Evolutionary conservation across 176 grass and related monocot genomes (phyloP), one percentile per base, ranked within the genome.

Genomic region (Ensete glaucum): DNA sequence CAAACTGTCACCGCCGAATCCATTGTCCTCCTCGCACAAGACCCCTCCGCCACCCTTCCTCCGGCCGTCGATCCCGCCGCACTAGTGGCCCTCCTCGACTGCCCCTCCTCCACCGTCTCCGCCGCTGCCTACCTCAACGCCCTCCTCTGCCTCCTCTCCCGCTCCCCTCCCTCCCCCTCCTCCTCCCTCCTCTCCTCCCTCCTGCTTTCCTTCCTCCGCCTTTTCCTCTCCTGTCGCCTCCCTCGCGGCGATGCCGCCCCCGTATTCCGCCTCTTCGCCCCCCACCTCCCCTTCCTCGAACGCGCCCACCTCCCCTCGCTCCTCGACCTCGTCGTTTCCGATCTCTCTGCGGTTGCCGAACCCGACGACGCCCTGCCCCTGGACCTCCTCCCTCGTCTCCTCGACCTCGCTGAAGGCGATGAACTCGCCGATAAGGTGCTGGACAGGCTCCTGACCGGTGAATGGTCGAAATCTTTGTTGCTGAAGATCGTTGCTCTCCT

Each of bases 301-400:
- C 66, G 69, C 69, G 65, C 55, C 54, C 74, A 69, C 78, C 72
- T 80, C 73, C 76, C 78, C 67, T 70, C 43, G 58, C 65, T 77
- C 50, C 62, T 85, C n/a, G 83, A 85, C 21, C 52, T 80, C 53
- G 22, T 85, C 15, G 43, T 50, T 50, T 69, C 72, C 62, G 34
- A 76, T 17, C 72, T 85, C 71, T 53, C 52, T 16, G 50, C 9
- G 13, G 29, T 85, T 43, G 55, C 78, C 22, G 83, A 85, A 52
- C 71, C 77, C 10, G 75, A 80, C 21, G 74, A 68, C 9, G 62
- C 62, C 52, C 26, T 67, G 15, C 52, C 79, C 20, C 84, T 84
- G 17, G 81, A 88, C 75, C 75, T 88, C 75, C 83, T 83, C 11
- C 86, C 62, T 7, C 53, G 77, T 14, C 79, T 82, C 25, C 70